Evolutionary conservation across 1,284 basidiomycete species (phyloP).

Genomic region (Bjerkandera adusta): DNA sequence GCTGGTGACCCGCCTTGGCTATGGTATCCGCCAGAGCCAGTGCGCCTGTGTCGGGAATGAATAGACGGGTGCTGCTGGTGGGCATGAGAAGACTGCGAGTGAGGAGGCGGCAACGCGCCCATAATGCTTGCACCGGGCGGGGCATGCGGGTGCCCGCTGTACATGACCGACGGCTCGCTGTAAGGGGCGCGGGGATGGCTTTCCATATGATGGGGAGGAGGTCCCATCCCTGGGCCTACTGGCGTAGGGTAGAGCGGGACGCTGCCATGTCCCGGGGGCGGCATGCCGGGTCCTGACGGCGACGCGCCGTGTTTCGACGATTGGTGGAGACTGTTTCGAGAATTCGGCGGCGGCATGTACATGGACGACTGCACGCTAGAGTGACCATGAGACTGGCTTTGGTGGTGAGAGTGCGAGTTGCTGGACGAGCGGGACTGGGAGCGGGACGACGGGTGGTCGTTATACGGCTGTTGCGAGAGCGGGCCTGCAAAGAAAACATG

Average conservation of each 20-base stretch:
- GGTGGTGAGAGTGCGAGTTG: constrained; percentile 8
- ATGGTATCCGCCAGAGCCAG: constrained; percentile 16
- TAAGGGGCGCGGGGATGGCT: constrained; percentile 15
- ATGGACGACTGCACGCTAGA: constrained; percentile 23
- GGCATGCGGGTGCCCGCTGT: constrained; percentile 21
- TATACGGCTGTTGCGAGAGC: neutral
- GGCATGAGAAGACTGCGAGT: constrained; percentile 13
- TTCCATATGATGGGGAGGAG: constrained; percentile 16
- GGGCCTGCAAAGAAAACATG: constrained; percentile 4
- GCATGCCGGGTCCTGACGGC: constrained; percentile 2
- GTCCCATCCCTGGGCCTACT: constrained; percentile 23
- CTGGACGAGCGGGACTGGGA: neutral
- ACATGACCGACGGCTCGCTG: constrained; percentile 32
- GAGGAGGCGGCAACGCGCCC: constrained; percentile 11
- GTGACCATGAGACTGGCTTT: constrained; percentile 11
- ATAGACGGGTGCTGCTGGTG: no score
- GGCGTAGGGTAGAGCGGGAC: constrained; percentile 26
- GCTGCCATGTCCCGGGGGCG: constrained; percentile 18
- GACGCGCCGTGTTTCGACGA: constrained; percentile 1
- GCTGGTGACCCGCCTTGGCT: constrained; percentile 25
- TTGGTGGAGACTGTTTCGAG: constrained; percentile 2
- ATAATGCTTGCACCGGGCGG: constrained; percentile 11
- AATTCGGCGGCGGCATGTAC: constrained; percentile 24
- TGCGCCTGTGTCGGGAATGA: constrained; percentile 17
- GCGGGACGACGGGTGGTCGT: constrained; percentile 1